A percentile compares a stretch with the other conserved stretches of the same genome.
Conservation (phyloP, 345 rosid species). For the Aquilaria yunnanensis region DNA sequence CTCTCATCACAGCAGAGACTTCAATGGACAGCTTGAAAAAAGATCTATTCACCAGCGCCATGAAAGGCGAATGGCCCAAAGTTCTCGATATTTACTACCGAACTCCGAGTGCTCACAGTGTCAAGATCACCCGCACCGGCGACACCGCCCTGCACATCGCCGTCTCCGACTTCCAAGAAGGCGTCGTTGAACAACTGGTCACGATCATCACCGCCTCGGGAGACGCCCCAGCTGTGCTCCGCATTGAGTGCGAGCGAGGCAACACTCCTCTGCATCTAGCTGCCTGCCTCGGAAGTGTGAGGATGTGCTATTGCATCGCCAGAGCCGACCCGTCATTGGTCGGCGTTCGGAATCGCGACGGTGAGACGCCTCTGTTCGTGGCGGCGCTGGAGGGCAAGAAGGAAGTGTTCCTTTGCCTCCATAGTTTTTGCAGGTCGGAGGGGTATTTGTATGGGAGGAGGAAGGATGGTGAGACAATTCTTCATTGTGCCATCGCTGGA, state of each 20-base stretch:
- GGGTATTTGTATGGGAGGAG: conserved; percentile 17
- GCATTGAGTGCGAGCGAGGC: conserved; percentile 14
- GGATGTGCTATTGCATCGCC: conserved; percentile 29
- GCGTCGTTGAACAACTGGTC: conserved; percentile 15
- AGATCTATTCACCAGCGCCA: conserved; percentile 19
- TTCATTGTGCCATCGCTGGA: conserved; percentile 31
- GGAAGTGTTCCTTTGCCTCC: conserved; percentile 29
- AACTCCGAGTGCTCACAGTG: background rate
- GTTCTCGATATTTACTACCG: conserved; percentile 15
- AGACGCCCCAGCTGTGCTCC: background rate
- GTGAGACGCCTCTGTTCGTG: conserved; percentile 37
- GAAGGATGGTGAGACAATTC: conserved; percentile 28
- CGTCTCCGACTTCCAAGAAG: conserved; percentile 25
- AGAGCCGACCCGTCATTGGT: background rate
- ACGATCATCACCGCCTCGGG: background rate
- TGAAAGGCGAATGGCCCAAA: conserved; percentile 32
- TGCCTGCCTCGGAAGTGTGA: conserved; percentile 28
- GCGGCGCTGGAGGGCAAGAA: conserved; percentile 33
- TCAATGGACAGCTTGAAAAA: conserved; percentile 1
- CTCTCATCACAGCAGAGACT: too few relatives aligned
- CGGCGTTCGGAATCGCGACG: conserved; percentile 16
- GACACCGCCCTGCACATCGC: conserved; percentile 44
- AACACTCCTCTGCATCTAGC: conserved; percentile 42
- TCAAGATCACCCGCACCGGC: conserved; percentile 22
- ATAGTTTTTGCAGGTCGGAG: background rate